phyloP scores from a whole-genome alignment of 306 rosid species.

The Vicia faba region DNA sequence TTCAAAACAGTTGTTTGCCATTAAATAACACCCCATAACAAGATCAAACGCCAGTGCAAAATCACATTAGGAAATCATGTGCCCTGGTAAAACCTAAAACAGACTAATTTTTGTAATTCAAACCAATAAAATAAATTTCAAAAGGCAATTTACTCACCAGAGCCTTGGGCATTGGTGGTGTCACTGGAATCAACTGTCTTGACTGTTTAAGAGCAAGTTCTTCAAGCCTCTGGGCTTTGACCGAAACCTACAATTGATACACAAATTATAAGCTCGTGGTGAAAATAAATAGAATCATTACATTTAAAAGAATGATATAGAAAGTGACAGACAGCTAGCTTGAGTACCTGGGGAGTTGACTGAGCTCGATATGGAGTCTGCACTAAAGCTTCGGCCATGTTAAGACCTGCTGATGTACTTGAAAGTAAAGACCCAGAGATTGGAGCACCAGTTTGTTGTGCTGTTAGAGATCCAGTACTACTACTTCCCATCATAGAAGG shows the following conservation, averaged over 20 bases:
- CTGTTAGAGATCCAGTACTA: conserved; percentile 58
- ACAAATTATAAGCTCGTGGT: conserved; percentile 30
- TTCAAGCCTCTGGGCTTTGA: conserved; percentile 94
- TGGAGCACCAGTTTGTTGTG: conserved; percentile 58
- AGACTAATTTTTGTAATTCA: conserved; percentile 25
- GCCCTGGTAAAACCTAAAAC: background rate
- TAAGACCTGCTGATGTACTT: conserved; percentile 69
- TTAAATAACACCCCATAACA: background rate
- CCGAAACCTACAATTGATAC: conserved; percentile 54
- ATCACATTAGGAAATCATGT: background rate
- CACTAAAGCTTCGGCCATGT: conserved; percentile 96
- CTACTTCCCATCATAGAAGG: conserved; percentile 71
- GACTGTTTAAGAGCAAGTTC: conserved; percentile 96
- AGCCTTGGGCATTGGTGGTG: conserved; percentile 86
- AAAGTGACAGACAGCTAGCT: conserved; percentile 22
- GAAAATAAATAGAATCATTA: conserved; percentile 15
- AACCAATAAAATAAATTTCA: conserved; percentile 32
- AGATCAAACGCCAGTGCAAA: background rate
- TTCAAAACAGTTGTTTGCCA: conserved; percentile 4
- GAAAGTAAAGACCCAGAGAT: conserved; percentile 53
- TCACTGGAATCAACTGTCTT: conserved; percentile 94
- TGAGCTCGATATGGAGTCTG: conserved; percentile 84
- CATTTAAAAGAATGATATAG: conserved; percentile 1
- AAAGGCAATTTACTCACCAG: conserved; percentile 54
- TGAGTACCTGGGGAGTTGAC: conserved; percentile 74